Percentiles rank a stretch among this genome's conserved stretches.
Evolutionary conservation across 2,329 filamentous ascomycete genomes (phyloP).

Genomic region (Nothomitra cinnamomea): DNA sequence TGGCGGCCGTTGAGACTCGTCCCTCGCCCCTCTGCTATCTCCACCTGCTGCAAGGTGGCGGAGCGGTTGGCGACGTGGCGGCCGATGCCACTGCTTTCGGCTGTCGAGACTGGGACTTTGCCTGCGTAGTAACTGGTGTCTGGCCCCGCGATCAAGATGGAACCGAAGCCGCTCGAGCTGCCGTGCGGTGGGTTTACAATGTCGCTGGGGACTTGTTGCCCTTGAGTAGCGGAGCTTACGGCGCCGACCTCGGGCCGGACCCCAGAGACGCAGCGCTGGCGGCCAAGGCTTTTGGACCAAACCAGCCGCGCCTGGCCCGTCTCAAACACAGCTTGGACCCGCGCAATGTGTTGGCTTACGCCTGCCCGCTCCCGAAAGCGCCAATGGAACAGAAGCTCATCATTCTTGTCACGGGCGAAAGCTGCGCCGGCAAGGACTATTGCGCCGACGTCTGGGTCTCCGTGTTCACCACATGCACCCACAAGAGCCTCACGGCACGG

Average conservation of each 20-base stretch:
- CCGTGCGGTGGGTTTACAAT: slow-evolving; percentile 38
- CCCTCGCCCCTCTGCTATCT: slow-evolving; percentile 41
- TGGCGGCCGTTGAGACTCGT: slow-evolving; percentile 28
- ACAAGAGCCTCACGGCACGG: slow-evolving; percentile 21
- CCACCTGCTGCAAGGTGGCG: slow-evolving; percentile 43
- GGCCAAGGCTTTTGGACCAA: slow-evolving; percentile 38
- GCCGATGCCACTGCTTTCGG: slow-evolving; percentile 39
- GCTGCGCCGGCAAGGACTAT: slow-evolving; percentile 41
- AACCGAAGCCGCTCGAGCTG: slow-evolving; percentile 22
- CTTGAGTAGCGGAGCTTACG: slow-evolving; percentile 34
- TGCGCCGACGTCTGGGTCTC: slow-evolving; percentile 37
- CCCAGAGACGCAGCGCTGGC: slow-evolving; percentile 37
- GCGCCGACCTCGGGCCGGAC: slow-evolving; percentile 46
- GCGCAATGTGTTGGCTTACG: slow-evolving; percentile 32
- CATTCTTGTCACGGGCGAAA: slow-evolving; percentile 39
- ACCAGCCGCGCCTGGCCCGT: slow-evolving; percentile 29
- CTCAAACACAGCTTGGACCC: slow-evolving; percentile 37
- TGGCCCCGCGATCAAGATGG: slow-evolving; percentile 38
- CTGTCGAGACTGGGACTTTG: slow-evolving; percentile 46
- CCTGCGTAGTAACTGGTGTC: slow-evolving; percentile 45
- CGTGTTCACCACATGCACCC: slow-evolving; percentile 17
- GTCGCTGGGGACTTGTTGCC: slow-evolving; percentile 31
- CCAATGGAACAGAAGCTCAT: slow-evolving; percentile 29
- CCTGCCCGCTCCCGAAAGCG: slow-evolving; percentile 34
- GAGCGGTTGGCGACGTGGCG: slow-evolving; percentile 28